Base-by-base conservation (phyloP, 2,329 filamentous ascomycete genomes). In the Fusarium acutatum region DNA sequence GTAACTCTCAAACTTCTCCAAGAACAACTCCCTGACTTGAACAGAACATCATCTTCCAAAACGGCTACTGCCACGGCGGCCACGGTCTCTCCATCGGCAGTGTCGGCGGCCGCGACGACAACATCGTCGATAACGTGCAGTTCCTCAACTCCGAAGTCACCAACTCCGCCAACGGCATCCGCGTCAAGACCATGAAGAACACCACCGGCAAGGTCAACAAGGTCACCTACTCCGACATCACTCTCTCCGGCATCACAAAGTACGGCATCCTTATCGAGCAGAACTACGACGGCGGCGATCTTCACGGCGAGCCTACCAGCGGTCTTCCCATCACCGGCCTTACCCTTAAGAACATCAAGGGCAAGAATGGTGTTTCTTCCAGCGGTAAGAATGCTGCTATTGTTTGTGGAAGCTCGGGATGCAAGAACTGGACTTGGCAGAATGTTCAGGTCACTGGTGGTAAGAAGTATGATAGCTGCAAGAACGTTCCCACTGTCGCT, bases 371-470 rank as follows among this genome's bases (percentile, higher is more conserved):
- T 0, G 85, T 88, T n/a, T 52, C 75, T 5, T 73, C 77, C 28
- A 76, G 69, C 5, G 85, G 77, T 8, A 83, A 80, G 49, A 81
- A 86, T 60, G 79, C 88, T 69, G 88, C 88, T 69, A 86, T 90
- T 67, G 84, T 89, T 14, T 90, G 89, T 64, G 88, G 84, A 17
- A 80, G 80, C 56, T 69, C 64, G 3, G 77, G 77, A 5, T 87
- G 86, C 30, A 82, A 82, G 30, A 79, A 83, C 78, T 91, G 88
- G 86, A 86, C 83, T 18, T 90, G 87, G 86, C 81, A 76, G n/a
- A 83, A 81, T 50, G 84, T 87, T 52, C 75, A 71, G 34, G 81
- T 90, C 47, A 86, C 85, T 26, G 88, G 88, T 46, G 88, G 88
- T 49, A 83, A 85, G 76, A 83, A 71, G 59, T 80, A 79, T 24